Percentiles rank a stretch among this genome's conserved stretches.
These are phyloP conservation scores for Monascus ruber DNA, from an alignment of 2,329 filamentous ascomycete species.

Conservation along the genomic window DNA sequence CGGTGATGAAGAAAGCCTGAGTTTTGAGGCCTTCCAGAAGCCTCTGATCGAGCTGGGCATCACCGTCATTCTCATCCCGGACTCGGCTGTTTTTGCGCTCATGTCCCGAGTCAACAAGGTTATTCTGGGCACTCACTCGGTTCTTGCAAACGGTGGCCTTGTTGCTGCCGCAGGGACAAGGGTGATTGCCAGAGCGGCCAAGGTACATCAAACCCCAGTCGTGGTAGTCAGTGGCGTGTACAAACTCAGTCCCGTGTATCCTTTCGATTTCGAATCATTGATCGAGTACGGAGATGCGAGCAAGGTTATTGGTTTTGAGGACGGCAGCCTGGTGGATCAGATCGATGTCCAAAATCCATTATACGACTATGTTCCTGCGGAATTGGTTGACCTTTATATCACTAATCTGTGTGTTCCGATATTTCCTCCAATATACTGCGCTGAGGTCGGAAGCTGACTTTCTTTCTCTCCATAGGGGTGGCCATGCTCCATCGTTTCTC, in stretches of 20 bases:
- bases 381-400: constrained; percentile 52
- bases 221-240: constrained; percentile 86
- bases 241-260: constrained; percentile 82
- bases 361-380: constrained; percentile 70
- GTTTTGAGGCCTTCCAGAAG: constrained; percentile 54
- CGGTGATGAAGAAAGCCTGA: constrained; percentile 38
- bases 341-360: constrained; percentile 68
- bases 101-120: constrained; percentile 96
- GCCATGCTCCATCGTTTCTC: constrained; percentile 52
- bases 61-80: constrained; percentile 70
- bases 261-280: constrained; percentile 67
- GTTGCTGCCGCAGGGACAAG: constrained; percentile 75
- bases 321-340: constrained; percentile 66
- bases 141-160: constrained; percentile 78
- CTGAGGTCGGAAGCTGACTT: constrained; percentile 6
- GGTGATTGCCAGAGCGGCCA: constrained; percentile 73
- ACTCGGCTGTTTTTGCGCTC: constrained; percentile 78
- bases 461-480: constrained; percentile 35
- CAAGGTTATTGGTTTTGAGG: constrained; percentile 63
- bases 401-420: constrained; percentile 59
- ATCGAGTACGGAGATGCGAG: constrained; percentile 80
- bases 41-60: constrained; percentile 67
- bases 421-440: neutral
- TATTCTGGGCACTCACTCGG: constrained; percentile 74
- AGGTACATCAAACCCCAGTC: constrained; percentile 70